Base-by-base conservation (phyloP, 1,139 yeast species). In the Saccharomyces hybrid region DNA sequence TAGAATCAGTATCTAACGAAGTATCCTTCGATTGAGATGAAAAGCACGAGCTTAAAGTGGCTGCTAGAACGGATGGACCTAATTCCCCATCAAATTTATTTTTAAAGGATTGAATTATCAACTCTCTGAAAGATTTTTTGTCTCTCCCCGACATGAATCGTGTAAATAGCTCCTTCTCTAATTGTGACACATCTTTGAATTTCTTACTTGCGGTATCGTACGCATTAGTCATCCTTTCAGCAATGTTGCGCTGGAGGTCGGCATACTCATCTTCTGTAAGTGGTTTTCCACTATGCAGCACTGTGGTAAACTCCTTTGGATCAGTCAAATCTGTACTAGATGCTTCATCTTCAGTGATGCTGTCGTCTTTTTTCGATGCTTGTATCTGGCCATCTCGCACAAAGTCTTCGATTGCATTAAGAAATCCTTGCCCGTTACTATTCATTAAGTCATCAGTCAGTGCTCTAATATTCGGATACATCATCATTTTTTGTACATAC, bases 401-500 rank as follows among this genome's bases (percentile, higher is more conserved):
- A 52, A 65, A 64, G 29, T 62, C 61, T 55, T 67, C 68, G 54
- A 68, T 62, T 5, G 70, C 70, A 32, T 66, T 62, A 9, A 66
- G 55, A 46, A 69, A 66, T 3, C 62, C 66, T 44, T 62, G 65
- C 11, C 69, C 68, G 32, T 64, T 63, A 53, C 63, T 64, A 49
- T 60, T 57, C 66, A 67, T 67, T 49, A 69, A 49, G 52, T 67
- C 69, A 54, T 67, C 69, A 3, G 72, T 68, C 14, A 69, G 48
- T 13, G 65, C 63, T 48, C 64, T 58, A 66, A 69, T 67, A 48
- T 64, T 67, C 14, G 72, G 72, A 52, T 66, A 68, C 60, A 58
- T 57, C 62, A 66, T 59, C 60, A 68, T 60, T 54, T 64, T 63
- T 29, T 62, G 61, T 1, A 68, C 70, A 51, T 66, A 68, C 52